A percentile compares a stretch with the other conserved stretches of the same genome.
phyloP scores from a whole-genome alignment of 805 yeast genomes.

The Yarrowia phangngaensis region DNA sequence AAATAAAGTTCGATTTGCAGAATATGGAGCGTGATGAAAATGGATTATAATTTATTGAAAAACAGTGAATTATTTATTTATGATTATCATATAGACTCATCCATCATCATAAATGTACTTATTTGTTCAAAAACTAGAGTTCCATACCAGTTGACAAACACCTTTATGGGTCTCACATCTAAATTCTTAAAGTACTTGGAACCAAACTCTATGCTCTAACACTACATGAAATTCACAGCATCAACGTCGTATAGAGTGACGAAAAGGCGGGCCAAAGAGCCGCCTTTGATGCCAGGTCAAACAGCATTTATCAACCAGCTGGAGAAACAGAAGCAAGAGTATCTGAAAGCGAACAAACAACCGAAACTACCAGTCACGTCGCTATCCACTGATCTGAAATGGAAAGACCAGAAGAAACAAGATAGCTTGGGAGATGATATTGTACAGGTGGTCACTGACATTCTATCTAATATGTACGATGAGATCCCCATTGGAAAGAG shows the following conservation, averaged over 20 bases:
- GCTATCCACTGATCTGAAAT: background rate
- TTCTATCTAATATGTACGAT: conserved; percentile 37
- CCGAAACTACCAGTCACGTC: conserved; percentile 8
- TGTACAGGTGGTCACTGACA: conserved; percentile 31
- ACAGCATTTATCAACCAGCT: conserved; percentile 23
- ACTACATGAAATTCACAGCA: conserved; percentile 19
- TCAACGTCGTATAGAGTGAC: conserved; percentile 5
- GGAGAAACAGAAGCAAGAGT: conserved; percentile 5
- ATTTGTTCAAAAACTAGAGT: no score
- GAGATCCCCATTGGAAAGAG: conserved; percentile 35
- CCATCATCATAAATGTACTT: no score
- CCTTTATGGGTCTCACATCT: no score
- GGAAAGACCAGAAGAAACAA: conserved; percentile 5
- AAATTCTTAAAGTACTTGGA: no score
- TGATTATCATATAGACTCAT: no score
- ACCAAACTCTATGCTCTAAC: background rate
- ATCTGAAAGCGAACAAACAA: conserved; percentile 3
- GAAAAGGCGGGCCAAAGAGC: conserved; percentile 16
- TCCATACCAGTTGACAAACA: no score
- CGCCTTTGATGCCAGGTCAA: conserved; percentile 19
- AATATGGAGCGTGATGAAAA: no score
- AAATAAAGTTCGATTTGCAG: no score
- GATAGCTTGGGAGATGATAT: conserved; percentile 26
- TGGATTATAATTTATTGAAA: no score
- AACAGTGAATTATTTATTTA: no score